Base-by-base conservation (phyloP, 331 rosid species). In the Pyrus hybrid region DNA sequence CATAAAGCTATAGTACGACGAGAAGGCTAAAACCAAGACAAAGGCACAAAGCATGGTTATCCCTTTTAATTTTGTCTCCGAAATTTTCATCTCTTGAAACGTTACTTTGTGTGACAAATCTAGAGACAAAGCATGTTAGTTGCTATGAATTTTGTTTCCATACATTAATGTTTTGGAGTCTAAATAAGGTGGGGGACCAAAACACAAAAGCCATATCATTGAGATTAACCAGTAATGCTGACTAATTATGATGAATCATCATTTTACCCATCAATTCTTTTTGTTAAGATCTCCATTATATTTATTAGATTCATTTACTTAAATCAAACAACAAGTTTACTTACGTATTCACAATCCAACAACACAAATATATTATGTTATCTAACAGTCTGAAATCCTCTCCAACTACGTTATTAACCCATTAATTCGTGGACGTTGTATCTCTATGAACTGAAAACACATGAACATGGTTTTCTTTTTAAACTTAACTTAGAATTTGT, bases 111-210 rank as follows among this genome's bases (percentile, higher is more conserved):
- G 29, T 65, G 78, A 61, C 69, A 79, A 47, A 60, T 66, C 64
- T 25, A 35, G 86, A 70, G 86, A 72, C 81, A 83, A 29, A 68
- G 86, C 87, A 81, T 85, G 86, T 84, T 51, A 33, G 25, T 56
- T 80, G 75, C 81, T 29, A 84, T 63, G 21, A 47, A 77, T 30
- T 76, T 26, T 79, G 81, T 80, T 72, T 22, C 70, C 76, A 47
- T 66, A 60, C 45, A 41, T 37, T 64, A 65, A 33, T 62, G 58
- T 45, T 43, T 73, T 66, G 83, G 61, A 65, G 82, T 63, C 63
- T 41, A 3, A 43, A 53, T 70, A 62, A 66, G 67, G 79, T 70
- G 74, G 91, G 92, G 88, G 85, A 87, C 93, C 86, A 70, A 74
- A 11, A 51, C 73, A 73, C 76, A 80, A 81, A 79, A 83, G 86